Conservation (phyloP, 2,329 filamentous ascomycete genomes). For the Calycina herbarum region DNA sequence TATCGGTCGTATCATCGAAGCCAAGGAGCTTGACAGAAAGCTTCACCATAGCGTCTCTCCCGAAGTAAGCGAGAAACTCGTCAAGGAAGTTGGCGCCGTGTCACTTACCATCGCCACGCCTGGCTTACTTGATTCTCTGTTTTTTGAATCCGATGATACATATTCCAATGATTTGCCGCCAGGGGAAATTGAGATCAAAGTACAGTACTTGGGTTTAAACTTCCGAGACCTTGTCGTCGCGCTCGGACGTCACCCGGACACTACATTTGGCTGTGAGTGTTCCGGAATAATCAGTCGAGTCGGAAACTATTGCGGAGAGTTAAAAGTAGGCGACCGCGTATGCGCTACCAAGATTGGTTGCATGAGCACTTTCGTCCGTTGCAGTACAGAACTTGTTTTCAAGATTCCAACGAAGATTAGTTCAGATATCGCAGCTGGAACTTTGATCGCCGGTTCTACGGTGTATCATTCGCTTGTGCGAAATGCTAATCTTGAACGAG, state of each 20-base stretch:
- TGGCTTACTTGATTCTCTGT: slow-evolving; percentile 29
- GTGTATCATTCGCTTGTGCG: slow-evolving; percentile 25
- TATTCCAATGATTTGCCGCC: slow-evolving; percentile 12
- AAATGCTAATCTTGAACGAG: slow-evolving; percentile 17
- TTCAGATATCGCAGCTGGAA: too few relatives aligned
- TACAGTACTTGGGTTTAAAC: background rate
- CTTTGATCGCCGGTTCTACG: slow-evolving; percentile 19
- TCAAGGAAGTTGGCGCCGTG: background rate
- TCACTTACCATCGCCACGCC: slow-evolving; percentile 15
- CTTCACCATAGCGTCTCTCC: too few relatives aligned
- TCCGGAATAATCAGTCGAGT: background rate
- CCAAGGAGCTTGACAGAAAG: too few relatives aligned
- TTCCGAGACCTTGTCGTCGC: background rate
- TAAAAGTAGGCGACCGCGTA: background rate
- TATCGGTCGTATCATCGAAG: too few relatives aligned
- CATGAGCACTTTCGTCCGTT: background rate
- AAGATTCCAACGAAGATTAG: background rate
- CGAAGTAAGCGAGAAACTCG: too few relatives aligned
- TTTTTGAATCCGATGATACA: slow-evolving; percentile 26
- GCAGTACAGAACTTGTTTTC: too few relatives aligned
- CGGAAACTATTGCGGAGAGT: background rate
- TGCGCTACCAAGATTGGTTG: background rate
- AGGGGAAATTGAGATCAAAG: background rate
- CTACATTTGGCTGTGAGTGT: background rate
- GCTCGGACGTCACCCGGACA: background rate